A percentile compares a stretch with the other conserved stretches of the same genome.
Conservation (phyloP, 768 basidiomycete species). For the Leucosporidium creatinivorum region DNA sequence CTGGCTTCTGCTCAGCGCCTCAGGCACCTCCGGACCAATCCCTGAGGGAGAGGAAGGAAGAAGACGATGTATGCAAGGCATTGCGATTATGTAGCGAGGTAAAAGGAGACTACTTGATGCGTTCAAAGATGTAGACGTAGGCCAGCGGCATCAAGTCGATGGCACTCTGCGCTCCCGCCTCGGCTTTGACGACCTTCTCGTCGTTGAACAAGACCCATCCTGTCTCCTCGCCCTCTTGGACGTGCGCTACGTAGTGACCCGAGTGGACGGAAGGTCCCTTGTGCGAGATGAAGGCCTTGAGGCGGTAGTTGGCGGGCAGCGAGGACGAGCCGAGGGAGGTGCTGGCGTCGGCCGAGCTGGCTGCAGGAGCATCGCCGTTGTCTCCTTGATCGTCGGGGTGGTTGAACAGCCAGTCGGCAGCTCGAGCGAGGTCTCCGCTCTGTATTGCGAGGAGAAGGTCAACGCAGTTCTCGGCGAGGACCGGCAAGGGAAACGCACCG, state of each 20-base stretch:
- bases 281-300: conserved; percentile 94
- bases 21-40: too few relatives aligned
- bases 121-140: conserved; percentile 90
- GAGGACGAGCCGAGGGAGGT: conserved; percentile 50
- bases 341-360: conserved; percentile 32
- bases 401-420: conserved; percentile 92
- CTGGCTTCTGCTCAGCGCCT: too few relatives aligned
- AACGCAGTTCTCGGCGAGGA: background rate
- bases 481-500: conserved; percentile 49
- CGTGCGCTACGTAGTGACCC: conserved; percentile 84
- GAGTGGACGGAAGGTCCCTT: conserved; percentile 94
- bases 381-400: conserved; percentile 83
- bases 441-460: conserved; percentile 38
- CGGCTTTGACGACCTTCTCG: conserved; percentile 59
- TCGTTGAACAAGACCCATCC: conserved; percentile 29
- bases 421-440: conserved; percentile 70
- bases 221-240: conserved; percentile 52
- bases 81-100: background rate
- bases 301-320: conserved; percentile 67
- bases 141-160: conserved; percentile 72
- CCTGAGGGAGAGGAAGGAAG: too few relatives aligned
- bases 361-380: conserved; percentile 40
- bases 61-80: too few relatives aligned
- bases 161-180: conserved; percentile 60
- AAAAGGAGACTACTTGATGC: conserved; percentile 34